Conservation (phyloP, 140 eudicot species). For the Cichorium intybus region DNA sequence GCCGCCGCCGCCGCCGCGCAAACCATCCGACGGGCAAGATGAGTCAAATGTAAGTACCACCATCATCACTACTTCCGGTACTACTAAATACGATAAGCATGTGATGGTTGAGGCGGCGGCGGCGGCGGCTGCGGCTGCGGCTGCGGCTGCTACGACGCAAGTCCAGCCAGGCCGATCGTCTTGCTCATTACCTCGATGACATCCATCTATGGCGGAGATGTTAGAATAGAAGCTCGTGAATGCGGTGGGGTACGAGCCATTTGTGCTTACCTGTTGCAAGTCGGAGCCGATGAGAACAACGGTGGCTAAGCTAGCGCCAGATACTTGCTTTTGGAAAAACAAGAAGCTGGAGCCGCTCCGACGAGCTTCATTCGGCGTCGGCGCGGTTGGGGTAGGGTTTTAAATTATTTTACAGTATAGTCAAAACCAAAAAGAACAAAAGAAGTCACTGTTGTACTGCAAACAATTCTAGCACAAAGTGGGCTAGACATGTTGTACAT, state of each 20-base stretch:
- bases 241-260: conserved; percentile 83
- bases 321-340: conserved; percentile 60
- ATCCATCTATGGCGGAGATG: conserved; percentile 62
- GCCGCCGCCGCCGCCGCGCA: conserved; percentile 13
- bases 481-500: conserved; percentile 35
- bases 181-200: conserved; percentile 52
- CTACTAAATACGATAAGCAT: not conserved
- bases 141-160: conserved; percentile 1
- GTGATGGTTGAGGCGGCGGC: not conserved
- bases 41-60: conserved; percentile 23
- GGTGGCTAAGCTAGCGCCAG: conserved; percentile 56
- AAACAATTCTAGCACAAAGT: conserved; percentile 17
- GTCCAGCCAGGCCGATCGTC: conserved; percentile 72
- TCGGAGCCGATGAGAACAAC: conserved; percentile 51
- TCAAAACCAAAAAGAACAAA: conserved; percentile 19
- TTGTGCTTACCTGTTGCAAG: conserved; percentile 78
- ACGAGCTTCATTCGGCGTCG: conserved; percentile 50
- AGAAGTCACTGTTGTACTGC: conserved; percentile 9
- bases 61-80: not conserved
- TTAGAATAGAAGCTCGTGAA: conserved; percentile 78
- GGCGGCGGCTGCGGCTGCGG: not conserved
- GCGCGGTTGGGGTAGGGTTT: conserved; percentile 67
- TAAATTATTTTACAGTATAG: conserved; percentile 16
- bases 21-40: conserved; percentile 9
- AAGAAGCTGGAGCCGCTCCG: conserved; percentile 70